Base-by-base conservation (phyloP, 129 eudicot species). In the Saussurea involucrata region DNA sequence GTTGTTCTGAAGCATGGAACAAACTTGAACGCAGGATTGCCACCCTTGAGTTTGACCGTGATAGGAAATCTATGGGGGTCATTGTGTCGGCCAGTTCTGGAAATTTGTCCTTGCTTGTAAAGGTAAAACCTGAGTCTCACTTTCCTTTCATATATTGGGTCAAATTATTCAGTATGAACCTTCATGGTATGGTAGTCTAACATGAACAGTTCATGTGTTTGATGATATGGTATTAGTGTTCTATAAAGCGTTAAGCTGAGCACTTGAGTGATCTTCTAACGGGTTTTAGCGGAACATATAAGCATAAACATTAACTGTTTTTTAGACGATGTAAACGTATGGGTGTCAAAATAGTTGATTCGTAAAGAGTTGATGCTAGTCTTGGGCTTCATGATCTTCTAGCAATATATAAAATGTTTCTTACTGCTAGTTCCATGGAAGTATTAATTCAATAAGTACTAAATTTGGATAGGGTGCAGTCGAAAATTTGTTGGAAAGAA, bases 11-110 rank as follows among this genome's bases (percentile, higher is more conserved):
- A 33, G 75, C 72, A 31, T 87, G 96, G 96, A 76, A 75, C 28
- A 79, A 76, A 76, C 61, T 61, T 68, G 84, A 84, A 81, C 76
- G 71, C 76, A 81, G 96, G 21, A 87, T 93, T 66, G 98, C 95
- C 27, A 93, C 98, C 57, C 90, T 93, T 7, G 95, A 93, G 75
- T 93, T 93, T 84, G 98, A 93, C 46, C 95, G 96, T 72, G 96
- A 88, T 67, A 86, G 98, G 79, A 93, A 93, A 76, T 93, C 98
- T 22, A 93, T 93, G 98, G 93, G 96, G 70, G 95, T 92, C 18
- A 87, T 93, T 29, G 86, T 82, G 67, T 21, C 66, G 63, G 83
- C 90, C 76, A 85, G 60, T 42, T 78, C 88, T 8, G 95, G 95
- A 42, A 83, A 69, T 24, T 88, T 83, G 24, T 81, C 96, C 27